Percentiles rank a stretch among this genome's conserved stretches.
phyloP scores from a whole-genome alignment of 768 basidiomycete genomes.

The Boletus sensibilis region DNA sequence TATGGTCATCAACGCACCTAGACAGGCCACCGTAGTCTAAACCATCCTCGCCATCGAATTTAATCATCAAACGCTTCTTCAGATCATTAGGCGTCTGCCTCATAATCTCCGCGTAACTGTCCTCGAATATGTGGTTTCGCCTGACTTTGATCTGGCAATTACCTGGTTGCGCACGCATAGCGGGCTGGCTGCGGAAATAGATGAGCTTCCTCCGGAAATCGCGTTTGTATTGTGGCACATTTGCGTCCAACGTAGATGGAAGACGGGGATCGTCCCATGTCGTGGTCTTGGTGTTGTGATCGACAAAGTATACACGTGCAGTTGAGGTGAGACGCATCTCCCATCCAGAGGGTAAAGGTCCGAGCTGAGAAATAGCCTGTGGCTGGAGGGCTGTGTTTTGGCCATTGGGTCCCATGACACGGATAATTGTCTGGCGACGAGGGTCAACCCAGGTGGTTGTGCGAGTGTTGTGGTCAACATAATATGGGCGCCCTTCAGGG shows the following conservation, averaged over 20 bases:
- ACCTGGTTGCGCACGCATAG: constrained; percentile 95
- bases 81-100: constrained; percentile 96
- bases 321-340: constrained; percentile 99
- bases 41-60: constrained; percentile 99
- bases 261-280: constrained; percentile 99
- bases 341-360: constrained; percentile 97
- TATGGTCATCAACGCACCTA: constrained; percentile 51
- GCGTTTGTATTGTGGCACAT: constrained; percentile 99
- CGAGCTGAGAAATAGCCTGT: constrained; percentile 94
- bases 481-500: constrained; percentile 97
- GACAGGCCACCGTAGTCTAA: constrained; percentile 98
- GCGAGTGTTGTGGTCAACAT: constrained; percentile 98
- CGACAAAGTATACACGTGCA: constrained; percentile 98
- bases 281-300: constrained; percentile 99
- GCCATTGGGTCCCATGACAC: constrained; percentile 93
- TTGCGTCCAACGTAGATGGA: constrained; percentile 92
- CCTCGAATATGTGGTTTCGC: constrained; percentile 98
- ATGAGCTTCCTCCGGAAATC: constrained; percentile 99
- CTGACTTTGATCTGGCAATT: constrained; percentile 99
- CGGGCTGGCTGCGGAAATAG: constrained; percentile 98
- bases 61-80: constrained; percentile 99
- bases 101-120: constrained; percentile 99
- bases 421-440: constrained; percentile 92
- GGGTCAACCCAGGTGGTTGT: constrained; percentile 99
- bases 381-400: constrained; percentile 87